phyloP scores from a whole-genome alignment of 2,329 filamentous ascomycete genomes.

The Monilinia polystroma region DNA sequence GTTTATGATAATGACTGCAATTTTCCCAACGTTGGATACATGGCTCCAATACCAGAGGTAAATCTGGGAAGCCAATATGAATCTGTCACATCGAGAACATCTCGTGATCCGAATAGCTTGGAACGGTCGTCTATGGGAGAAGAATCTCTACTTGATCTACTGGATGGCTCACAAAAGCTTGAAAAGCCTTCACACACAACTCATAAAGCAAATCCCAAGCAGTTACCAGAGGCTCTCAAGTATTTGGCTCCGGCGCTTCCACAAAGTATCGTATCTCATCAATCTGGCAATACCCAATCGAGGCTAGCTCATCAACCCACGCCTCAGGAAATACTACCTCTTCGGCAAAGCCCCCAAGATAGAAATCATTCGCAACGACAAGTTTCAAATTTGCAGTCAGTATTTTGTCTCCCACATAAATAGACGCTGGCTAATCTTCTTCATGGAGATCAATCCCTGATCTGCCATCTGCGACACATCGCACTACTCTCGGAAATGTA shows the following conservation, averaged over 20 bases:
- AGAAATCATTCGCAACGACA: not conserved
- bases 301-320: not conserved
- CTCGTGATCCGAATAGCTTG: constrained; percentile 13
- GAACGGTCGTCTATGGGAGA: constrained; percentile 13
- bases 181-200: not conserved
- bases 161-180: constrained; percentile 5
- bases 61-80: not conserved
- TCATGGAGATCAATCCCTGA: not conserved
- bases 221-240: constrained; percentile 20
- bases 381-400: constrained; percentile 16
- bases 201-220: not conserved
- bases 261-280: not conserved
- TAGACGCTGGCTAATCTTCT: not conserved
- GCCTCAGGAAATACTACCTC: constrained; percentile 1
- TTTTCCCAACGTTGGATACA: not conserved
- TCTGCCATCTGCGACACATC: constrained; percentile 1
- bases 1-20: constrained; percentile 1
- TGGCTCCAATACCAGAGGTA: not conserved
- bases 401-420: not conserved
- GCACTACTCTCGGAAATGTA: not conserved
- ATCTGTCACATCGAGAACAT: not conserved
- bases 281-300: constrained; percentile 1
- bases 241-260: constrained; percentile 14
- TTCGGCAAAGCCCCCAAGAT: not conserved
- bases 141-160: constrained; percentile 16